phyloP scores from a whole-genome alignment of 2,329 filamentous ascomycete genomes.

The Akanthomyces uredinophilus region DNA sequence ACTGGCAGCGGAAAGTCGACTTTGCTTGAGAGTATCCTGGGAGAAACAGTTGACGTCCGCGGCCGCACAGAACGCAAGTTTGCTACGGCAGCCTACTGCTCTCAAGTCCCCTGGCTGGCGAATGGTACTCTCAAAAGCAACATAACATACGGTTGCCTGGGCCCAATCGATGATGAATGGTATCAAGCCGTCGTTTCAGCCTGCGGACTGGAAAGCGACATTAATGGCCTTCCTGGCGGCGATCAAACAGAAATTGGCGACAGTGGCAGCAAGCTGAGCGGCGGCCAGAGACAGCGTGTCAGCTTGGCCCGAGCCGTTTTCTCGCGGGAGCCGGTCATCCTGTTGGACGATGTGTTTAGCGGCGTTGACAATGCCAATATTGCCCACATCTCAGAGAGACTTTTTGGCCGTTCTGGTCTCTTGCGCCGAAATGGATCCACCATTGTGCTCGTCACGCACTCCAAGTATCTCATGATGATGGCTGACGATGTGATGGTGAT shows the following conservation, averaged over 20 bases:
- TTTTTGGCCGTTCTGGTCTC: slow-evolving; percentile 30
- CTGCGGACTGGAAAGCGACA: slow-evolving; percentile 16
- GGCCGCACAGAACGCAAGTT: not conserved
- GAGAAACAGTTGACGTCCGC: slow-evolving; percentile 2
- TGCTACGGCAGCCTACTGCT: slow-evolving; percentile 17
- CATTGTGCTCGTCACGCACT: slow-evolving; percentile 25
- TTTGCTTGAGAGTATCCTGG: slow-evolving; percentile 16
- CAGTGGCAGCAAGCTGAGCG: slow-evolving; percentile 17
- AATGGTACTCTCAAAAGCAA: slow-evolving; percentile 17
- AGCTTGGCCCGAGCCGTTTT: slow-evolving; percentile 24
- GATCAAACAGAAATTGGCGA: slow-evolving; percentile 12
- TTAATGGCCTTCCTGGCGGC: slow-evolving; percentile 13
- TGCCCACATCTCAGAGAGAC: slow-evolving; percentile 29
- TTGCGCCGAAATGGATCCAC: slow-evolving; percentile 20
- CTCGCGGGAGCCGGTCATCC: slow-evolving; percentile 19
- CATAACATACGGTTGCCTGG: slow-evolving; percentile 8
- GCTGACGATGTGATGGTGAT: slow-evolving; percentile 5
- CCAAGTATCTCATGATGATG: slow-evolving; percentile 14
- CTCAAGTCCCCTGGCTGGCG: slow-evolving; percentile 18
- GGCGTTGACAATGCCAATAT: slow-evolving; percentile 34
- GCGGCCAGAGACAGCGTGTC: slow-evolving; percentile 24
- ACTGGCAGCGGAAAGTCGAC: slow-evolving; percentile 19
- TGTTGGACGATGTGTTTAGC: slow-evolving; percentile 31
- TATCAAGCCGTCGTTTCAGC: slow-evolving; percentile 15
- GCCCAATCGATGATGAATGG: slow-evolving; percentile 13